Evolutionary conservation across 192 early-diverging fungal species (phyloP).

Genomic region (Dispira simplex): DNA sequence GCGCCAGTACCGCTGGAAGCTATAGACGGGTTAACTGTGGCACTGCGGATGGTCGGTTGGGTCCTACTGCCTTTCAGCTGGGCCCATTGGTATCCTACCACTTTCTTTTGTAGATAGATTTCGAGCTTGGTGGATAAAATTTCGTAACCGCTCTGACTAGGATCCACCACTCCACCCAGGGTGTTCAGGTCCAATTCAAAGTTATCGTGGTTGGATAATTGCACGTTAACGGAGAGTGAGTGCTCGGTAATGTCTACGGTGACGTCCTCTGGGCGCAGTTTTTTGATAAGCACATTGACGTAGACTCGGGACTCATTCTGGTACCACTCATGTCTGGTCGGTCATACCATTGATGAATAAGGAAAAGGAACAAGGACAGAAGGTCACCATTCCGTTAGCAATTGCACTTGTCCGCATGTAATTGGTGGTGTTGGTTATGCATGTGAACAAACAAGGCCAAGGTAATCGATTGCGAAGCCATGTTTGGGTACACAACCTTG

Average conservation of each 20-base stretch:
- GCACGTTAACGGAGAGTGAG: constrained; percentile 61
- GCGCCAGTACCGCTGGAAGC: constrained; percentile 13
- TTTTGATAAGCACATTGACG: constrained; percentile 84
- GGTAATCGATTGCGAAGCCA: too few relatives aligned
- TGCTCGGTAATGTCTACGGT: constrained; percentile 44
- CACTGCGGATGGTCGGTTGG: constrained; percentile 22
- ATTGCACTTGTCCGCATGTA: too few relatives aligned
- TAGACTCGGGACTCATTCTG: constrained; percentile 86
- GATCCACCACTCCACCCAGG: constrained; percentile 59
- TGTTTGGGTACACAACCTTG: too few relatives aligned
- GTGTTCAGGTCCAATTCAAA: constrained; percentile 90
- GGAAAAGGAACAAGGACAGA: background rate
- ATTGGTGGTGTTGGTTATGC: too few relatives aligned
- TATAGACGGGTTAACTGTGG: constrained; percentile 25
- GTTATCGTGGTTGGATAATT: constrained; percentile 69
- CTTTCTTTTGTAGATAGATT: constrained; percentile 68
- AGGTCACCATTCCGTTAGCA: background rate
- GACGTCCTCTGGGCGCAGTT: constrained; percentile 53
- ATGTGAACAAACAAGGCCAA: too few relatives aligned
- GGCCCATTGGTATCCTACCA: constrained; percentile 70
- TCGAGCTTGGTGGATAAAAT: constrained; percentile 93
- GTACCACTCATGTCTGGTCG: constrained; percentile 85
- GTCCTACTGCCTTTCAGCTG: constrained; percentile 56
- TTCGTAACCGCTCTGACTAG: constrained; percentile 48
- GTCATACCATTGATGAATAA: background rate